Evolutionary conservation across 1,284 basidiomycete genomes (phyloP).

Genomic region (Boletus semigastroideus): DNA sequence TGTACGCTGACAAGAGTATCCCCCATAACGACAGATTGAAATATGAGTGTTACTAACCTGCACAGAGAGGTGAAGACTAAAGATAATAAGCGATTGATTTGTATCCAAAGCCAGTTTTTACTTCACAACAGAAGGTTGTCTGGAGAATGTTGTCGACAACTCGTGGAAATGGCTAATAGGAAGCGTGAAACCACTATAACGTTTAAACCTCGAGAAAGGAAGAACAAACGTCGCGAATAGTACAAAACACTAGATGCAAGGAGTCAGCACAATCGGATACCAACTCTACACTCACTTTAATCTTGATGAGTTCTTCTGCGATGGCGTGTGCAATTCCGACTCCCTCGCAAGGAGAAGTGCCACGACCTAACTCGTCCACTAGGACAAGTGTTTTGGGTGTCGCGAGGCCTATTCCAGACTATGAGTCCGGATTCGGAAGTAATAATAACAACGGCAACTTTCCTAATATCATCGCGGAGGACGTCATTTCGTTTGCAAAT

Average conservation of each 20-base stretch:
- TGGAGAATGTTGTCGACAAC: conserved; percentile 65
- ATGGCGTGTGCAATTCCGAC: conserved; percentile 91
- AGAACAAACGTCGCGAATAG: conserved; percentile 84
- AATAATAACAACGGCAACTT: not conserved
- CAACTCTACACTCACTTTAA: conserved; percentile 50
- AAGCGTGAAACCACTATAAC: not conserved
- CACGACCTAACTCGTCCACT: conserved; percentile 89
- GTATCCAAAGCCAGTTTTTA: conserved; percentile 38
- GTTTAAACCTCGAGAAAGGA: not conserved
- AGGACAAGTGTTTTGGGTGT: conserved; percentile 74
- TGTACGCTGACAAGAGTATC: conserved; percentile 42
- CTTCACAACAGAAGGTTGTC: conserved; percentile 74
- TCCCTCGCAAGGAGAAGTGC: conserved; percentile 85
- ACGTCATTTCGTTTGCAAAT: conserved; percentile 91
- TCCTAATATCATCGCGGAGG: conserved; percentile 87
- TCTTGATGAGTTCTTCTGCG: conserved; percentile 78
- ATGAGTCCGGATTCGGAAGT: not conserved
- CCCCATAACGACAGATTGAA: not conserved
- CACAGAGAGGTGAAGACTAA: conserved; percentile 78
- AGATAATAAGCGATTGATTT: not conserved
- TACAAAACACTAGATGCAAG: conserved; percentile 62
- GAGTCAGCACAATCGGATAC: conserved; percentile 1
- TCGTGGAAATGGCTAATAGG: conserved; percentile 67
- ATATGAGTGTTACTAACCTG: conserved; percentile 49
- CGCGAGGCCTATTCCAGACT: conserved; percentile 58